phyloP scores from a whole-genome alignment of 1,284 basidiomycete genomes.

The Tremellales sp. region DNA sequence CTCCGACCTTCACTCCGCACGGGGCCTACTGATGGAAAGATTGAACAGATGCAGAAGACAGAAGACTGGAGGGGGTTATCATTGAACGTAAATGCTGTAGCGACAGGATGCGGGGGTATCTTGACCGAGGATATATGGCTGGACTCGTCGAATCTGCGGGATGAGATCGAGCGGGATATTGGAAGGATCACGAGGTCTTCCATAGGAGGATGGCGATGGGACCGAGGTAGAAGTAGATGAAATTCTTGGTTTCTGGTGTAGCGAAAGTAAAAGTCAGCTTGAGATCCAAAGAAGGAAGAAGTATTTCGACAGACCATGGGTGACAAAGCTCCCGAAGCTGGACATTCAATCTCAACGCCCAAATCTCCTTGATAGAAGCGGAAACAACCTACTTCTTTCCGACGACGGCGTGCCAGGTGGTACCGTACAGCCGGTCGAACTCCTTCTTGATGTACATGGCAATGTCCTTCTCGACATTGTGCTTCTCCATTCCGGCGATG shows the following conservation, averaged over 20 bases:
- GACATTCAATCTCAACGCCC: not conserved
- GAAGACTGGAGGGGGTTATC: no score
- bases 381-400: constrained; percentile 67
- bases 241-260: constrained; percentile 82
- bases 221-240: constrained; percentile 94
- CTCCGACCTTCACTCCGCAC: no score
- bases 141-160: not conserved
- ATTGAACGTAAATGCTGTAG: not conserved
- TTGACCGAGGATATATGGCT: not conserved
- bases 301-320: constrained; percentile 69
- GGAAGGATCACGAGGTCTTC: constrained; percentile 64
- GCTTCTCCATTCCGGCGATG: constrained; percentile 77
- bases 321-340: constrained; percentile 90
- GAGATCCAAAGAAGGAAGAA: constrained; percentile 12
- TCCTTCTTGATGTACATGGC: constrained; percentile 97
- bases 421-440: constrained; percentile 82
- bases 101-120: not conserved
- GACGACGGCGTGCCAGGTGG: constrained; percentile 90
- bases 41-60: no score
- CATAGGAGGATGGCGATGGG: constrained; percentile 85
- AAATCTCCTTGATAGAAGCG: not conserved
- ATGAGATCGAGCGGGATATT: not conserved
- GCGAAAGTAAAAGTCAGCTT: constrained; percentile 2
- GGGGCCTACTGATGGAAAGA: no score
- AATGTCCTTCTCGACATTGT: constrained; percentile 94